phyloP scores from a whole-genome alignment of 441 rosid genomes.

The Erodium texanum region DNA sequence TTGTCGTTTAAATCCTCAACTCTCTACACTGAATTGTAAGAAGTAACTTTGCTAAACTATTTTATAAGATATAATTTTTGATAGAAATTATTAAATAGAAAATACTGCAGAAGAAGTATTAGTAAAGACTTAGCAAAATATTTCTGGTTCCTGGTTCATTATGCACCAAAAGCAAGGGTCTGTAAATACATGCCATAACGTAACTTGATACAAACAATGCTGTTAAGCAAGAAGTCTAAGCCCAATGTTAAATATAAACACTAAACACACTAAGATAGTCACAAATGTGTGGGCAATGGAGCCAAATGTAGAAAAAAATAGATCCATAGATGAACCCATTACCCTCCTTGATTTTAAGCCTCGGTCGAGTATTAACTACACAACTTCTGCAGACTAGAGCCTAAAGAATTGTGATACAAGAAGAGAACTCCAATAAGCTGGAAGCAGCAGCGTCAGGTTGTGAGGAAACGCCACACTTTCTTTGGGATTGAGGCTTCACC shows the following conservation, averaged over 20 bases:
- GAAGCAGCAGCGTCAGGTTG: constrained; percentile 34
- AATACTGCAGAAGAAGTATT: too few relatives aligned
- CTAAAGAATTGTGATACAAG: not conserved
- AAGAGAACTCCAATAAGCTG: not conserved
- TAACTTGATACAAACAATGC: not conserved
- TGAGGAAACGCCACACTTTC: constrained; percentile 88
- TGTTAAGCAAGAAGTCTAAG: not conserved
- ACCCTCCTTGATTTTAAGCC: not conserved
- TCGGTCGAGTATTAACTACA: not conserved
- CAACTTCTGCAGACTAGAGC: not conserved
- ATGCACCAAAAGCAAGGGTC: too few relatives aligned
- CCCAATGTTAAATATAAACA: not conserved
- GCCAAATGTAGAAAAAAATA: not conserved
- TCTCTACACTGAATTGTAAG: not conserved
- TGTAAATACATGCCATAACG: not conserved
- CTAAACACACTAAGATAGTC: constrained; percentile 2
- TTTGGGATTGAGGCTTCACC: constrained; percentile 75
- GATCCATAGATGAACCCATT: not conserved
- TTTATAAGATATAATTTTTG: too few relatives aligned
- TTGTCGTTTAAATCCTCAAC: not conserved
- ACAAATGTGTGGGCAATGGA: not conserved
- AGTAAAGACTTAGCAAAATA: too few relatives aligned
- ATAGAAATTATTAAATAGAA: too few relatives aligned
- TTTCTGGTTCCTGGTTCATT: too few relatives aligned
- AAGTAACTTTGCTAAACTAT: not conserved